Conservation (phyloP, 2,329 filamentous ascomycete genomes). For the Penicillium olsonii region DNA sequence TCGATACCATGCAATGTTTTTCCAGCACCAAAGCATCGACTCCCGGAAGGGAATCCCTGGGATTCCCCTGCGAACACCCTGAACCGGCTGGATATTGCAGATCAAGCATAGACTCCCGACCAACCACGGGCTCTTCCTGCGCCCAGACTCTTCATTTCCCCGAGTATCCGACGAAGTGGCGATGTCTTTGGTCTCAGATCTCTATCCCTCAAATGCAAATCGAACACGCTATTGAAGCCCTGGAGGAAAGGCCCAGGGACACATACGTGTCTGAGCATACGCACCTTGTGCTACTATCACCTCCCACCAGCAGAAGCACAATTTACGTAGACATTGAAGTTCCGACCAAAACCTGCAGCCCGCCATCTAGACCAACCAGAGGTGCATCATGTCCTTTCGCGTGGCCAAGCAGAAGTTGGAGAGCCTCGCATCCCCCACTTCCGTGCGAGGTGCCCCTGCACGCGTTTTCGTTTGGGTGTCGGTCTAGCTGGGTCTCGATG, state of each 20-base stretch:
- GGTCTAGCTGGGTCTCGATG: constrained; percentile 9
- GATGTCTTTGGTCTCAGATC: not conserved
- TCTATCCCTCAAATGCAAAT: not conserved
- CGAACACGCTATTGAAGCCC: not conserved
- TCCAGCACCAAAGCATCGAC: constrained; percentile 2
- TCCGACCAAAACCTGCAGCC: constrained; percentile 22
- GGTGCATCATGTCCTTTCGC: constrained; percentile 15
- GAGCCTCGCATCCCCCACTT: constrained; percentile 19
- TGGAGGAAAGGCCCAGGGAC: not conserved
- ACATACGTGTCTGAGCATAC: not conserved
- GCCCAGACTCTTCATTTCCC: constrained; percentile 15
- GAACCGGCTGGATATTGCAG: constrained; percentile 7
- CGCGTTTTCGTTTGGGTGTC: constrained; percentile 19
- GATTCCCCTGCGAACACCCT: constrained; percentile 10
- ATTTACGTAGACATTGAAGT: constrained; percentile 17
- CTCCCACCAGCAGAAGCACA: not conserved
- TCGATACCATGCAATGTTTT: constrained; percentile 1
- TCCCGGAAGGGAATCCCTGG: constrained; percentile 12
- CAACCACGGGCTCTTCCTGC: constrained; percentile 10
- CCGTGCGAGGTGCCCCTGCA: constrained; percentile 21
- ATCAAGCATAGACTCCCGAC: constrained; percentile 4
- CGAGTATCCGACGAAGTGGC: constrained; percentile 9
- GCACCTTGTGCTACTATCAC: not conserved
- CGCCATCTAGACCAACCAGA: constrained; percentile 17
- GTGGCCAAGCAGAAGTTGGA: constrained; percentile 22